These are phyloP conservation scores for Aspergillus fijiensis DNA, from an alignment of 2,329 filamentous ascomycete species.

Conservation along the genomic window DNA sequence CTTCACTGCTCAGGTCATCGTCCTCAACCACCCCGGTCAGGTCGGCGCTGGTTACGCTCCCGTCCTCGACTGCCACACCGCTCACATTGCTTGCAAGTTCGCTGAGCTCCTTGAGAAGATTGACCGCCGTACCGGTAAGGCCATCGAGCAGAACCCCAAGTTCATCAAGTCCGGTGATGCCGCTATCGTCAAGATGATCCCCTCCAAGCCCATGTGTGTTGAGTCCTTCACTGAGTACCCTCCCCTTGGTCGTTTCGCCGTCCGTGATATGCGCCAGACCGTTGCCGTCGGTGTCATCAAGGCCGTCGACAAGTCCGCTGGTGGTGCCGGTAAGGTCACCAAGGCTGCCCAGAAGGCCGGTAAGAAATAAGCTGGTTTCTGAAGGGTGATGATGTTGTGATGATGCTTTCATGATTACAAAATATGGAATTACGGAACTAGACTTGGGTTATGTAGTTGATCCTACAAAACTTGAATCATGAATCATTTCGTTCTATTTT, in stretches of 20 bases:
- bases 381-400: conserved; percentile 1
- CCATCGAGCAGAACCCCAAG: conserved; percentile 87
- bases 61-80: conserved; percentile 99
- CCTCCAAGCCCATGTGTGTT: conserved; percentile 99
- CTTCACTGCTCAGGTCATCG: conserved; percentile 99
- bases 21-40: conserved; percentile 99
- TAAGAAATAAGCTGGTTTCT: conserved; percentile 20
- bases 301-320: conserved; percentile 67
- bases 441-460: conserved; percentile 8
- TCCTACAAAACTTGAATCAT: conserved; percentile 7
- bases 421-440: conserved; percentile 9
- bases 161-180: conserved; percentile 99
- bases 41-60: conserved; percentile 98
- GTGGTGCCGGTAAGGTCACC: conserved; percentile 60
- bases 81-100: conserved; percentile 99
- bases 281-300: conserved; percentile 53
- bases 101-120: conserved; percentile 99
- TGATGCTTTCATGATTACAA: conserved; percentile 9
- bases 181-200: conserved; percentile 99
- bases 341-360: conserved; percentile 65
- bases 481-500: conserved; percentile 5
- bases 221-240: conserved; percentile 99
- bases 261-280: conserved; percentile 79
- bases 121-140: conserved; percentile 99
- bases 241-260: conserved; percentile 98